Evolutionary conservation across 441 rosid species (phyloP).

Genomic region (Isatis lusitanica): DNA sequence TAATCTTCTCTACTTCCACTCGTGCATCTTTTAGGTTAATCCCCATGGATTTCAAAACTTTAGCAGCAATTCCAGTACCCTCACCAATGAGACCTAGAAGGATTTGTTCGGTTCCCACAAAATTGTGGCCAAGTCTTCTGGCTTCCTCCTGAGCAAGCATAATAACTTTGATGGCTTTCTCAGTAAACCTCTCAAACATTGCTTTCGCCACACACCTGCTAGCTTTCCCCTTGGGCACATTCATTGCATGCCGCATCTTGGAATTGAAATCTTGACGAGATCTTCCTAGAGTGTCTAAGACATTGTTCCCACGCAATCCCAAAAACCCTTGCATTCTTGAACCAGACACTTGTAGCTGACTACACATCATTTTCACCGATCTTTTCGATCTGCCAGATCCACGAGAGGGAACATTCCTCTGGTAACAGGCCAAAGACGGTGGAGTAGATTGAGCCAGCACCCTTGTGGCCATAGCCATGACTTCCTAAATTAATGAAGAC

Average conservation of each 20-base stretch:
- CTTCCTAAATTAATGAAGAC: constrained; percentile 35
- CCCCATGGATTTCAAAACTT: constrained; percentile 97
- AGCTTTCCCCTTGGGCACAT: constrained; percentile 50
- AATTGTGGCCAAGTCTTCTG: constrained; percentile 93
- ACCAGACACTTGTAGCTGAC: constrained; percentile 44
- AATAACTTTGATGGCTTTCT: constrained; percentile 92
- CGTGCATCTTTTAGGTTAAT: constrained; percentile 96
- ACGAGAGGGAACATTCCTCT: constrained; percentile 48
- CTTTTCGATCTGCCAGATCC: constrained; percentile 53
- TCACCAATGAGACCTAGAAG: constrained; percentile 98
- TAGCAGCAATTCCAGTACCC: constrained; percentile 99
- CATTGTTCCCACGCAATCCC: constrained; percentile 68
- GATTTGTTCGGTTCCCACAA: constrained; percentile 97
- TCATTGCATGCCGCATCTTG: constrained; percentile 47
- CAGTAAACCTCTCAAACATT: constrained; percentile 95
- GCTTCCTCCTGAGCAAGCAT: constrained; percentile 99
- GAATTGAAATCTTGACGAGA: constrained; percentile 56
- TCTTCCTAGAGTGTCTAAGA: constrained; percentile 49
- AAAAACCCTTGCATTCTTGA: constrained; percentile 55
- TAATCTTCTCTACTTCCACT: constrained; percentile 95
- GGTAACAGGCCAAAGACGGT: constrained; percentile 51
- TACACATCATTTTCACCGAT: constrained; percentile 53
- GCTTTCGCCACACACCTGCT: constrained; percentile 61
- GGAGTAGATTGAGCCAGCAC: constrained; percentile 72
- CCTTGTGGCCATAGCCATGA: constrained; percentile 66